These are phyloP conservation scores for Leptodermis oblonga DNA, from an alignment of 257 asterid genomes.

Conservation along the genomic window DNA sequence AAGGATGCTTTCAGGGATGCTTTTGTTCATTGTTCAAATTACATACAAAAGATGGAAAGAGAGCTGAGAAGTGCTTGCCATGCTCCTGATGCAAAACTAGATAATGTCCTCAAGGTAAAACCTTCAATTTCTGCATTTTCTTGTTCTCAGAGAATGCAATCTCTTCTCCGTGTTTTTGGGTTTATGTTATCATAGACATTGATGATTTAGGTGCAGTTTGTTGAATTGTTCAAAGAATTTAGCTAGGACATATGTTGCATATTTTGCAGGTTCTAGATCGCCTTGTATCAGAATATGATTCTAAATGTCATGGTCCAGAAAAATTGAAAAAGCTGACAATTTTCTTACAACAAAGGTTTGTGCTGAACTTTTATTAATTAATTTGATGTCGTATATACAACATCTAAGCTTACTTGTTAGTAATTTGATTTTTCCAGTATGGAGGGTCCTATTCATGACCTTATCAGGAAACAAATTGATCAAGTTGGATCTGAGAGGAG, in stretches of 20 bases:
- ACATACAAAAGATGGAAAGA: slow-evolving; percentile 81
- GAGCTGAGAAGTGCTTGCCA: slow-evolving; percentile 86
- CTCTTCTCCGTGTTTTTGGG: background rate
- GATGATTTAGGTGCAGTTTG: background rate
- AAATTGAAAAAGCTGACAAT: slow-evolving; percentile 74
- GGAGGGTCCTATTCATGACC: slow-evolving; percentile 92
- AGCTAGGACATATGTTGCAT: background rate
- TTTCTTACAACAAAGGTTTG: slow-evolving; percentile 84
- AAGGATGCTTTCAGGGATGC: slow-evolving; percentile 95
- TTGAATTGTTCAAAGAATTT: background rate
- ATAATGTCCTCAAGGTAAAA: slow-evolving; percentile 67
- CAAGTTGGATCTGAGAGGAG: slow-evolving; percentile 76
- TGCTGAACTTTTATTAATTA: slow-evolving; percentile 5
- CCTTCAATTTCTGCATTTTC: slow-evolving; percentile 7
- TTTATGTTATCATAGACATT: background rate
- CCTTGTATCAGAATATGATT: slow-evolving; percentile 70
- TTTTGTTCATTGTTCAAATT: slow-evolving; percentile 58
- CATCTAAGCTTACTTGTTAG: slow-evolving; percentile 18
- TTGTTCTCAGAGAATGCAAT: slow-evolving; percentile 9
- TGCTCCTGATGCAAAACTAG: slow-evolving; percentile 73
- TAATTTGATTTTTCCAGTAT: slow-evolving; percentile 43
- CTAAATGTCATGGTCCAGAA: slow-evolving; percentile 90
- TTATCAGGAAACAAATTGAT: slow-evolving; percentile 75
- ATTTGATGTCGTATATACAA: background rate
- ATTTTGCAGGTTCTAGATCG: slow-evolving; percentile 72